Evolutionary conservation across 805 yeast genomes (phyloP).

Genomic region (Wickerhamiella spandovensis): DNA sequence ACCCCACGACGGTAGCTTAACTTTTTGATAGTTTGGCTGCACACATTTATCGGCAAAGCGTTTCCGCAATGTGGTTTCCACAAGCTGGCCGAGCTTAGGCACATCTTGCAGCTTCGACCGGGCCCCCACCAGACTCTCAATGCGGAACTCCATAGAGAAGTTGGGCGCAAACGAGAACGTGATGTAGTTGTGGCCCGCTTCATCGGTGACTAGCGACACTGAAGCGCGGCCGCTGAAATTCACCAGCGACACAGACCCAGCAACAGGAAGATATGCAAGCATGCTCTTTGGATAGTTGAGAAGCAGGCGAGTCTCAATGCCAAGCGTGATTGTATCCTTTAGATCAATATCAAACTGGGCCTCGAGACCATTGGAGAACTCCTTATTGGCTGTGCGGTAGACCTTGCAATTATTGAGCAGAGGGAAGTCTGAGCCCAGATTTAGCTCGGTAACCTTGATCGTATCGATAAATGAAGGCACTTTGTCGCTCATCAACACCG

Average conservation of each 20-base stretch:
- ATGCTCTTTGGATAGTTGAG: constrained; percentile 69
- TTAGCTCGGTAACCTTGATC: constrained; percentile 71
- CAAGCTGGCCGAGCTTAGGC: constrained; percentile 75
- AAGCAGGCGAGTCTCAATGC: constrained; percentile 61
- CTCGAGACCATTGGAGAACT: constrained; percentile 33
- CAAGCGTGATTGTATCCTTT: constrained; percentile 69
- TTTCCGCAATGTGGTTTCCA: constrained; percentile 66
- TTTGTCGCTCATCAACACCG: constrained; percentile 44
- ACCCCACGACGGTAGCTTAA: constrained; percentile 45
- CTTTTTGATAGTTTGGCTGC: constrained; percentile 82
- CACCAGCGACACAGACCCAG: constrained; percentile 73
- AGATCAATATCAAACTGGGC: constrained; percentile 82
- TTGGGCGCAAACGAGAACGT: constrained; percentile 88
- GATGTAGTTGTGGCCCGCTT: constrained; percentile 40
- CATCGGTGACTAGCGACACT: constrained; percentile 36
- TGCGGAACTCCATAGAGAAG: constrained; percentile 74
- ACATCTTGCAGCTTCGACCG: constrained; percentile 84
- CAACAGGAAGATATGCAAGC: constrained; percentile 79
- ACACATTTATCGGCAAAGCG: constrained; percentile 92
- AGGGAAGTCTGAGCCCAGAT: constrained; percentile 91
- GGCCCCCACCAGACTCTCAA: constrained; percentile 84
- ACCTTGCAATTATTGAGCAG: constrained; percentile 88
- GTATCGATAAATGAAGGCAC: constrained; percentile 72
- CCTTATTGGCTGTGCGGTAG: constrained; percentile 10
- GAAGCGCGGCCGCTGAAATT: constrained; percentile 84